A percentile compares a stretch with the other conserved stretches of the same genome.
Evolutionary conservation across 495 filamentous ascomycete species (phyloP).

Genomic region (Penicillium dipodomyicola): DNA sequence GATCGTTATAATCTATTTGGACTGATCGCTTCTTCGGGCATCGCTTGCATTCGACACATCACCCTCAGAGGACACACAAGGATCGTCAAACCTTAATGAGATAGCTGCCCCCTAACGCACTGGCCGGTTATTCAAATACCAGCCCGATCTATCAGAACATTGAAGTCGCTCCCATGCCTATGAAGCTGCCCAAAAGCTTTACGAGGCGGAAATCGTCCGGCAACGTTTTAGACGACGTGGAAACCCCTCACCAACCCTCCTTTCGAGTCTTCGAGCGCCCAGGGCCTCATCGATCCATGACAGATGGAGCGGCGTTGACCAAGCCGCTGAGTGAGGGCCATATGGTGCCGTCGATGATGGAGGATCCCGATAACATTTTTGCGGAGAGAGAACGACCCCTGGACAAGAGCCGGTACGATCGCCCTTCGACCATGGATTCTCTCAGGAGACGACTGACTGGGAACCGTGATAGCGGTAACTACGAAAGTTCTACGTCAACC

Average conservation of each 20-base stretch:
- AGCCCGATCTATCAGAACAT: background rate
- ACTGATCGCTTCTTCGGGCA: conserved; percentile 19
- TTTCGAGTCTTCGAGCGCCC: conserved; percentile 63
- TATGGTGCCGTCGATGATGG: conserved; percentile 43
- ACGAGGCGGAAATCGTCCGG: conserved; percentile 65
- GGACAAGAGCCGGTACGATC: conserved; percentile 43
- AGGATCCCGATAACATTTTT: conserved; percentile 53
- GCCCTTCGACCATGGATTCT: conserved; percentile 20
- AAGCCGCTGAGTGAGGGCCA: conserved; percentile 40
- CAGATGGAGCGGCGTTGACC: conserved; percentile 46
- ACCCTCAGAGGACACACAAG: conserved; percentile 1
- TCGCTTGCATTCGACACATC: conserved; percentile 29
- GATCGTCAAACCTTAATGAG: conserved; percentile 16
- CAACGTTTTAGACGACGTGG: conserved; percentile 58
- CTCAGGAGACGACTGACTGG: conserved; percentile 35
- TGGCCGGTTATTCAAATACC: conserved; percentile 1
- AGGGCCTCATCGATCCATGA: conserved; percentile 46
- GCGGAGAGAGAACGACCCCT: conserved; percentile 35
- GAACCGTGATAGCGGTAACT: conserved; percentile 59
- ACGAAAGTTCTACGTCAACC: conserved; percentile 60
- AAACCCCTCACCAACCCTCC: conserved; percentile 48
- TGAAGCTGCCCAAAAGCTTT: conserved; percentile 66
- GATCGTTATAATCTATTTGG: conserved; percentile 10
- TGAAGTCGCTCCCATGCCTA: conserved; percentile 52
- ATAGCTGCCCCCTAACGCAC: conserved; percentile 8